A percentile compares a stretch with the other conserved stretches of the same genome.
Evolutionary conservation across 371 early-diverging fungal species (phyloP).

Genomic region (Blyttiomyces sp.): DNA sequence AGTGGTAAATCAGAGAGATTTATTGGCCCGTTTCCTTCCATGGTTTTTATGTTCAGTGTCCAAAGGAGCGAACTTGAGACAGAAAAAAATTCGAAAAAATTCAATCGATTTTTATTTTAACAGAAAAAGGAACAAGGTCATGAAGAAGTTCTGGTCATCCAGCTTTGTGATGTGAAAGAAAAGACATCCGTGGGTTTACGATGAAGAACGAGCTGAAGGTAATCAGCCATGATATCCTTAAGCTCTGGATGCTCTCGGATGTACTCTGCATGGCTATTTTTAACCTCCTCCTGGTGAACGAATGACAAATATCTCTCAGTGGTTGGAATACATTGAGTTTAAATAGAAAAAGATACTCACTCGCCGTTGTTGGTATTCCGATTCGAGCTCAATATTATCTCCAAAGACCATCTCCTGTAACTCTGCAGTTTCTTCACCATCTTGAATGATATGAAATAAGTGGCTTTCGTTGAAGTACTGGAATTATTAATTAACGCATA

Average conservation of each 20-base stretch:
- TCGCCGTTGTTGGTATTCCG: conserved; percentile 36
- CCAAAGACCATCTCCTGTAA: conserved; percentile 23
- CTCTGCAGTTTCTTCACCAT: conserved; percentile 1
- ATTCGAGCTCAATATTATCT: conserved; percentile 37
- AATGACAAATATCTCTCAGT: background rate
- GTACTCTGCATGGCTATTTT: conserved; percentile 20
- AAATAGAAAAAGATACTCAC: conserved; percentile 5
- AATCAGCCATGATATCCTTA: conserved; percentile 38
- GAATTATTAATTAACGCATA: background rate
- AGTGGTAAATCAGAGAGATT: conserved; percentile 81
- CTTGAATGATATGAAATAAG: background rate
- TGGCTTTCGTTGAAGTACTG: background rate
- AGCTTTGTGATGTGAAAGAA: too few species aligned
- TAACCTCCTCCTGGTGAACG: conserved; percentile 23
- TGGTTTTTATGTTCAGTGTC: too few species aligned
- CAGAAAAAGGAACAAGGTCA: too few species aligned
- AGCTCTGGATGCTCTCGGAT: conserved; percentile 37
- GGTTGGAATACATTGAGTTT: background rate
- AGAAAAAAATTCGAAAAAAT: too few species aligned
- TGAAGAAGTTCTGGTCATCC: too few species aligned
- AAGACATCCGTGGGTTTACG: conserved; percentile 43
- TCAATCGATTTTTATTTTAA: too few species aligned
- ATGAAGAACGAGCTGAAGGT: conserved; percentile 39
- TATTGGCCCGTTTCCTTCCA: conserved; percentile 46
- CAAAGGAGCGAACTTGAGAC: too few species aligned